These are phyloP conservation scores for Trametes cubensis DNA, from an alignment of 768 basidiomycete genomes.

Conservation along the genomic window DNA sequence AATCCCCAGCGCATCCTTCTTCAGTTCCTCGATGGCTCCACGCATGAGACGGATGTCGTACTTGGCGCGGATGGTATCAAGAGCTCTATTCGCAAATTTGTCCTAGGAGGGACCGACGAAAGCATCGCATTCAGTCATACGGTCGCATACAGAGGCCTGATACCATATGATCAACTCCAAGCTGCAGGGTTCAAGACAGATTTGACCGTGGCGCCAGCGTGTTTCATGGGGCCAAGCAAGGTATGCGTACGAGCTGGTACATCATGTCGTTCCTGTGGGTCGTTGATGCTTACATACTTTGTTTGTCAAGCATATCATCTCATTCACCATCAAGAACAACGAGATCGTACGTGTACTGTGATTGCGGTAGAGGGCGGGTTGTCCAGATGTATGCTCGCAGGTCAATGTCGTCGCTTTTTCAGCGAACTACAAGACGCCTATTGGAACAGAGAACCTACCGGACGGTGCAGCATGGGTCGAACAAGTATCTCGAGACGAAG, in stretches of 20 bases:
- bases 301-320: conserved; percentile 51
- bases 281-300: too few species aligned
- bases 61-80: conserved; percentile 45
- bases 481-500: conserved; percentile 41
- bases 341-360: conserved; percentile 39
- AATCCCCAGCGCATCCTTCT: conserved; percentile 37
- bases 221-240: conserved; percentile 49
- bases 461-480: conserved; percentile 43
- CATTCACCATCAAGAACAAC: conserved; percentile 50
- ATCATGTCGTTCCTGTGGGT: too few species aligned
- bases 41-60: conserved; percentile 48
- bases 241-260: conserved; percentile 30
- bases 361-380: not conserved
- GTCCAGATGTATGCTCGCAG: conserved; percentile 25
- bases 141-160: conserved; percentile 52
- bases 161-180: conserved; percentile 43
- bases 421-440: conserved; percentile 34
- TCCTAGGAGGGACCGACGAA: conserved; percentile 34
- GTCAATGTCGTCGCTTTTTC: conserved; percentile 50
- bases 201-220: conserved; percentile 39
- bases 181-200: conserved; percentile 46
- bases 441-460: conserved; percentile 21
- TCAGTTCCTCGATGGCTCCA: conserved; percentile 52
- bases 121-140: conserved; percentile 47
- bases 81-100: conserved; percentile 42